Conservation (phyloP, 139 green algal genomes). For the Tetradesmus lagerheimii region DNA sequence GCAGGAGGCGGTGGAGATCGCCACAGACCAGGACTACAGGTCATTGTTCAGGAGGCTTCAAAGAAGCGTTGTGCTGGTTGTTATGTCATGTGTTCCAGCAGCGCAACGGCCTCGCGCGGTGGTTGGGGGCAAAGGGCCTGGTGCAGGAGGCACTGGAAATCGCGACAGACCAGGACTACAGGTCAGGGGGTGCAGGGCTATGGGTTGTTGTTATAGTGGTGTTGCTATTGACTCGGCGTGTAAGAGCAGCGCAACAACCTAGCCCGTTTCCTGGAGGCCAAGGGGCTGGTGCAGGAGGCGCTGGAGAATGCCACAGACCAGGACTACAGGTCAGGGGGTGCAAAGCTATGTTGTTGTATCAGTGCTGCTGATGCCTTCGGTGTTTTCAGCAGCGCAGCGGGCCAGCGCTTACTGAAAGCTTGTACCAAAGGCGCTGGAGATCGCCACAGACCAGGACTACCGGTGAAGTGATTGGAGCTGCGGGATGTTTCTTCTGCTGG, state of each 20-base stretch:
- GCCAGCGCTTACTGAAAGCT: constrained; percentile 97
- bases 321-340: constrained; percentile 94
- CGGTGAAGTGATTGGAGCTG: no score
- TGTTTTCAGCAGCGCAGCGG: constrained; percentile 87
- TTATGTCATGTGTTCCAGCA: no score
- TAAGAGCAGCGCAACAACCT: constrained; percentile 88
- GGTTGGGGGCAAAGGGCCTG: constrained; percentile 91
- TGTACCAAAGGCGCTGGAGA: constrained; percentile 84
- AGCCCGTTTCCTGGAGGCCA: constrained; percentile 95
- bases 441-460: constrained; percentile 96
- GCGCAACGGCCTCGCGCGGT: constrained; percentile 93
- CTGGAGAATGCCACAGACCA: constrained; percentile 92
- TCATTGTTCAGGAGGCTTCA: no score
- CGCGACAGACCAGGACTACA: constrained; percentile 91
- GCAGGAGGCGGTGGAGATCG: constrained; percentile 90
- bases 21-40: constrained; percentile 93
- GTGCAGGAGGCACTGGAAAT: constrained; percentile 88
- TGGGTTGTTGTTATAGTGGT: no score
- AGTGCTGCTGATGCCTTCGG: no score
- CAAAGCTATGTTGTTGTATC: no score
- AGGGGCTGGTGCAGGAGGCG: constrained; percentile 86
- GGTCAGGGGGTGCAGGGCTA: no score
- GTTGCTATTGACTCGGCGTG: no score
- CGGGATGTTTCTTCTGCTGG: no score
- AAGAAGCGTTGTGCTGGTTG: no score